Conservation (phyloP, 805 yeast genomes). For the Naumovozyma baii region DNA sequence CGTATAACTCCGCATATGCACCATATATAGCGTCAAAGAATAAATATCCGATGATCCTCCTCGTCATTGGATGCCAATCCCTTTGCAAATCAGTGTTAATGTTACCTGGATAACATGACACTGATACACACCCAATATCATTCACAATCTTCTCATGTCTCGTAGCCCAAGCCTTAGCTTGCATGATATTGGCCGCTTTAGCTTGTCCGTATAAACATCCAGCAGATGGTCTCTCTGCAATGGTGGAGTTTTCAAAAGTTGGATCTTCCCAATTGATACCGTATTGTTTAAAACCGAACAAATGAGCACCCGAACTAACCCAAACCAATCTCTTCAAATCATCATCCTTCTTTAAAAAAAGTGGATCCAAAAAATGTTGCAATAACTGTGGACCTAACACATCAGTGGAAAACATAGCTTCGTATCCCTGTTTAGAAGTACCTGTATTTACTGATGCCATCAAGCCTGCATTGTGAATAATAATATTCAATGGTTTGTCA, state of each 20-base stretch:
- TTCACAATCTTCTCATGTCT: conserved; percentile 16
- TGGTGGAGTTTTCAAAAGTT: conserved; percentile 13
- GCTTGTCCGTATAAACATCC: conserved; percentile 29
- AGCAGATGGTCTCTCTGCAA: conserved; percentile 11
- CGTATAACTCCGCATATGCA: conserved; percentile 32
- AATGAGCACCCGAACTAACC: conserved; percentile 32
- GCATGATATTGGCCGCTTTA: conserved; percentile 29
- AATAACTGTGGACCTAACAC: conserved; percentile 13
- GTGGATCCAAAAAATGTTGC: conserved; percentile 28
- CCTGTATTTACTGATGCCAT: conserved; percentile 24
- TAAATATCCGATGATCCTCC: conserved; percentile 4
- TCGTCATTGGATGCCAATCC: conserved; percentile 9
- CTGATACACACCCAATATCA: conserved; percentile 23
- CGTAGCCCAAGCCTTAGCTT: conserved; percentile 31
- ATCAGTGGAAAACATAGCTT: conserved; percentile 33
- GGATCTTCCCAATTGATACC: conserved; percentile 31
- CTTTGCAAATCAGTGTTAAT: conserved; percentile 25
- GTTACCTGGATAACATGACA: conserved; percentile 31
- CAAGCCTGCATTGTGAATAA: conserved; percentile 33
- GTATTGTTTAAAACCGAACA: conserved; percentile 18
- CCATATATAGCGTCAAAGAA: conserved; percentile 23
- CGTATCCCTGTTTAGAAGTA: conserved; percentile 30
- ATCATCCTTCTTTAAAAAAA: conserved; percentile 27
- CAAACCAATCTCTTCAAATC: conserved; percentile 32
- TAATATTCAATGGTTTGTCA: conserved; percentile 21